These are phyloP conservation scores for Moringa oleifera DNA, from an alignment of 345 rosid species.

Conservation along the genomic window DNA sequence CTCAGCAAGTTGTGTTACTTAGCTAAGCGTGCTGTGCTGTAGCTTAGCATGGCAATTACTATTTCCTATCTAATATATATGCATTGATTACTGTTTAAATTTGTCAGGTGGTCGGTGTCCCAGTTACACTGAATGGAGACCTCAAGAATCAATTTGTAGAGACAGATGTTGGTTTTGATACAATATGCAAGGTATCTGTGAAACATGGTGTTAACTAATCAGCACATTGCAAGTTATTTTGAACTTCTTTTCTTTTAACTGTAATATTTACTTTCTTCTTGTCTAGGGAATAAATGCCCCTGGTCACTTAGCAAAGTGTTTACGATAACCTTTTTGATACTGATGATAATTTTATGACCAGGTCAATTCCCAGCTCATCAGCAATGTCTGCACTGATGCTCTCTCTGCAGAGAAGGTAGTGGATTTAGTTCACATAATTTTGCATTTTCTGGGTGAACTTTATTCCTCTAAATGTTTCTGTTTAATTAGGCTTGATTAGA, in stretches of 20 bases:
- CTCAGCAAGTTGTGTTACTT: not conserved
- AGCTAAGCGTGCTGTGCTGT: not conserved
- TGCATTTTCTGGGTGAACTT: too few relatives aligned
- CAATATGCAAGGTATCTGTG: conserved; percentile 98
- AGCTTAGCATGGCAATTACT: not conserved
- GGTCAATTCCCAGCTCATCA: conserved; percentile 98
- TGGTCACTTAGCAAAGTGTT: too few relatives aligned
- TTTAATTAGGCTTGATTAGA: too few relatives aligned
- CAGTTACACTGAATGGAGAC: conserved; percentile 96
- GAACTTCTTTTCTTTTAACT: conserved; percentile 5
- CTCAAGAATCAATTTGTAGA: conserved; percentile 96
- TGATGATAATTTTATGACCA: conserved; percentile 17
- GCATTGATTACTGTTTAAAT: too few relatives aligned
- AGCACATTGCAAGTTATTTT: not conserved
- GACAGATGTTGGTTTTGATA: conserved; percentile 95
- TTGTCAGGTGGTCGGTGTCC: conserved; percentile 91
- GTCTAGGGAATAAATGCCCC: too few relatives aligned
- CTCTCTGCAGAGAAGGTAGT: conserved; percentile 96
- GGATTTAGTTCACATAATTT: not conserved
- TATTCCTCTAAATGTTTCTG: too few relatives aligned
- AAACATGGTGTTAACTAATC: too few relatives aligned
- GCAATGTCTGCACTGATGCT: conserved; percentile 97
- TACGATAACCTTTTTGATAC: not conserved
- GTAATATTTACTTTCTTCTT: conserved; percentile 4
- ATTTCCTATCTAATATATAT: too few relatives aligned